Evolutionary conservation across 176 grass and related monocot species (phyloP), one percentile per base, ranked within the genome.

Genomic region (Dactylis glomerata): DNA sequence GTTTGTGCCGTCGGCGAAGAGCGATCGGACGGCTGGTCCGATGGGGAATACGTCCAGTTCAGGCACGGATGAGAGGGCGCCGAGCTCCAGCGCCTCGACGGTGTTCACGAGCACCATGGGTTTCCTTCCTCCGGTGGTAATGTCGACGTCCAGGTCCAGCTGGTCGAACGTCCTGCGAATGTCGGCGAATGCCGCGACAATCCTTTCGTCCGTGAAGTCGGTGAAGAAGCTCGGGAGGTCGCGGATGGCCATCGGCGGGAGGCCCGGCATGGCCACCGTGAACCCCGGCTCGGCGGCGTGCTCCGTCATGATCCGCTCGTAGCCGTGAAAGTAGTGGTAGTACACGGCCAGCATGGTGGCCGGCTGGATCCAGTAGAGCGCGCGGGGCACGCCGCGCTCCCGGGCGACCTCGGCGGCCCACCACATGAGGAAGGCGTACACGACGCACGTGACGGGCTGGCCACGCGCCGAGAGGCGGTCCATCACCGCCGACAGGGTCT

Each of bases 281-380:
- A 87, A 91, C 33, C 30, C 71, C 2, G 89, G 87, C 10, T 94
- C 89, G 28, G 32, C 28, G 6, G 32, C 37, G 45, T 87, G 87
- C 7, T 82, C 64, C 27, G 76, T 65, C 32, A 94, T 81, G 71
- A 84, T 62, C 10, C 23, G 9, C 16, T 78, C 36, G 58, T 83
- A 83, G 10, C 89, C 89, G 63, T 87, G 81, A 68, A 89, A 82
- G 82, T 94, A 94, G 74, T 87, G 88, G 68, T 94, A 91, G 81
- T 91, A 94, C 16, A 77, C 68, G 52, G 59, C 86, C 42, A 94
- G 87, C 76, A 86, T 61, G 33, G 83, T 76, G 11, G 92, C 78
- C 5, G 92, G 77, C 56, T 88, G 88, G 59, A 76, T 73, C 92
- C 92, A 93, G 30, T 84, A 88, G 19, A 81, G 51, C 16, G 44